A percentile compares a stretch with the other conserved stretches of the same genome.
Conservation (phyloP, 495 filamentous ascomycete species). For the Hyaloscypha bicolor region DNA sequence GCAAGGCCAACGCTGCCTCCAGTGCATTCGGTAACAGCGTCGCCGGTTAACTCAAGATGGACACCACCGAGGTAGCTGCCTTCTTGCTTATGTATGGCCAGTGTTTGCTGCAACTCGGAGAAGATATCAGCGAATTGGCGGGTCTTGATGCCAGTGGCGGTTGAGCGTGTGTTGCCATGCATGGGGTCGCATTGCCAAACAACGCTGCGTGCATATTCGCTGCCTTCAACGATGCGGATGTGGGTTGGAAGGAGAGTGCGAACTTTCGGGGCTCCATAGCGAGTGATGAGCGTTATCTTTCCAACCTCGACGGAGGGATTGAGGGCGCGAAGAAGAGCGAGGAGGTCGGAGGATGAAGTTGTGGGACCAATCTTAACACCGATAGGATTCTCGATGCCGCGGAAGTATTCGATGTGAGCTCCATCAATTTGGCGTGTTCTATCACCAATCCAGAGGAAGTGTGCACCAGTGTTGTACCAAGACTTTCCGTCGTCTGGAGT, state of each 20-base stretch:
- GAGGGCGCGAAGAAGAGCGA: conserved; percentile 75
- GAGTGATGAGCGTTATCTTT: conserved; percentile 94
- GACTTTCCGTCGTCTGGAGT: conserved; percentile 38
- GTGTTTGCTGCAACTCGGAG: conserved; percentile 74
- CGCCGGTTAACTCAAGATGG: conserved; percentile 92
- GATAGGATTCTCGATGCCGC: conserved; percentile 91
- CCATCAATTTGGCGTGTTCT: conserved; percentile 89
- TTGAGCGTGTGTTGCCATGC: conserved; percentile 85
- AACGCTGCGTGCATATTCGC: conserved; percentile 69
- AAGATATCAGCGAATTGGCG: conserved; percentile 85
- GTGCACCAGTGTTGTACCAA: conserved; percentile 89
- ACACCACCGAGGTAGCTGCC: conserved; percentile 89
- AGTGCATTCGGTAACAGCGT: conserved; percentile 94
- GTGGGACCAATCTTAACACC: conserved; percentile 94
- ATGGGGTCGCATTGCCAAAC: conserved; percentile 99
- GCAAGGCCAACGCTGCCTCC: conserved; percentile 86
- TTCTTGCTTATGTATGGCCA: conserved; percentile 80
- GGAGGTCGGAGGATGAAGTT: conserved; percentile 72
- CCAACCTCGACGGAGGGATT: conserved; percentile 81
- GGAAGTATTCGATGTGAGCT: conserved; percentile 96
- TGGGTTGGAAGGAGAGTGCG: conserved; percentile 71
- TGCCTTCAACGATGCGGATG: conserved; percentile 79
- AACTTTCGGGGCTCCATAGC: conserved; percentile 82
- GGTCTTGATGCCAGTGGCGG: conserved; percentile 80
- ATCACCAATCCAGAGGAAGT: conserved; percentile 98